Percentiles rank a stretch among this genome's conserved stretches.
Evolutionary conservation across 495 filamentous ascomycete species (phyloP).

Genomic region (Neohortaea acidophila): DNA sequence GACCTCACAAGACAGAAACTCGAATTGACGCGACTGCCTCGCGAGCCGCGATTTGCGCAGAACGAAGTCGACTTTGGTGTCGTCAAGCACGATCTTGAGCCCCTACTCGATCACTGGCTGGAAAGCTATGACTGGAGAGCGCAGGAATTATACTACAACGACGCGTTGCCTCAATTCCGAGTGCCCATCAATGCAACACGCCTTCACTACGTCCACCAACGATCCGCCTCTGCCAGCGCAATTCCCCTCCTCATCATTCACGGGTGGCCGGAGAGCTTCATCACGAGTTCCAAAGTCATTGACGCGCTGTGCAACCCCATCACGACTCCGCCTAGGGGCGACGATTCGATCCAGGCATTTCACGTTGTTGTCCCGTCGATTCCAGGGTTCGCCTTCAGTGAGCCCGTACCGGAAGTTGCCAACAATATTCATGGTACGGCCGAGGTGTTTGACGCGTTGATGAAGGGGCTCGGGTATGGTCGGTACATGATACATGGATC

Average conservation of each 20-base stretch:
- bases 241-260: slow-evolving; percentile 28
- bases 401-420: slow-evolving; percentile 19
- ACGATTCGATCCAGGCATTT: slow-evolving; percentile 18
- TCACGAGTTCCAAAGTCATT: slow-evolving; percentile 23
- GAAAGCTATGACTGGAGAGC: slow-evolving; percentile 47
- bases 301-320: slow-evolving; percentile 24
- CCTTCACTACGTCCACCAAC: slow-evolving; percentile 28
- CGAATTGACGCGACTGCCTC: slow-evolving; percentile 25
- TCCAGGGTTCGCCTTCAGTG: slow-evolving; percentile 30
- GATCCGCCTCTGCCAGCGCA: slow-evolving; percentile 19
- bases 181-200: slow-evolving; percentile 32
- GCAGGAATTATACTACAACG: slow-evolving; percentile 40
- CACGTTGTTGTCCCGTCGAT: slow-evolving; percentile 29
- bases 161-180: slow-evolving; percentile 42
- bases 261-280: slow-evolving; percentile 26
- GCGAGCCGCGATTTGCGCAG: slow-evolving; percentile 19
- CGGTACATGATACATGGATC: slow-evolving; percentile 24
- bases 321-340: slow-evolving; percentile 7
- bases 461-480: slow-evolving; percentile 26
- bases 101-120: slow-evolving; percentile 30
- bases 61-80: slow-evolving; percentile 23
- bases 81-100: slow-evolving; percentile 25
- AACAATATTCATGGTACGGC: slow-evolving; percentile 25
- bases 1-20: slow-evolving; percentile 29
- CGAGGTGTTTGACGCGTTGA: slow-evolving; percentile 22